Conservation (phyloP, 495 filamentous ascomycete genomes). For the Aspergillus sclerotioniger region DNA sequence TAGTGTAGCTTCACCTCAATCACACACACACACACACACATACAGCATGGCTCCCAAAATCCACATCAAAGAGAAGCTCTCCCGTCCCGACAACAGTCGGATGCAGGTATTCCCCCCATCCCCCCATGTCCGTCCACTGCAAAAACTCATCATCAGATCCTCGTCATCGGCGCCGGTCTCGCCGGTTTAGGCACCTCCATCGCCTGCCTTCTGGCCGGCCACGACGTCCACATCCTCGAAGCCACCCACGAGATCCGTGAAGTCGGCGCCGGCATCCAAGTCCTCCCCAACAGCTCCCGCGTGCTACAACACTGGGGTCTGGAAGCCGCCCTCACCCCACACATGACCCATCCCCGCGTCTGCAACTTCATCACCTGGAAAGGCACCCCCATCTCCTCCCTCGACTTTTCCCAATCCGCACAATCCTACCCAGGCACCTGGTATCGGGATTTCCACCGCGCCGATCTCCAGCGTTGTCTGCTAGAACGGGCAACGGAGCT, state of each 20-base stretch:
- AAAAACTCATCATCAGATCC: slow-evolving; percentile 20
- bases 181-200: slow-evolving; percentile 64
- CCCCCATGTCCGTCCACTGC: not conserved
- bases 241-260: slow-evolving; percentile 55
- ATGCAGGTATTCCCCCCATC: slow-evolving; percentile 12
- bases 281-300: slow-evolving; percentile 55
- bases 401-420: slow-evolving; percentile 47
- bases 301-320: slow-evolving; percentile 56
- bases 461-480: slow-evolving; percentile 53
- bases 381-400: slow-evolving; percentile 49
- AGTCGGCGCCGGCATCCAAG: slow-evolving; percentile 51
- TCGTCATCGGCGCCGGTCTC: slow-evolving; percentile 65
- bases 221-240: slow-evolving; percentile 61
- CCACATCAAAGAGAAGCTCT: slow-evolving; percentile 15
- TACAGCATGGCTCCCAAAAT: slow-evolving; percentile 18
- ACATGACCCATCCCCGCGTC: slow-evolving; percentile 50
- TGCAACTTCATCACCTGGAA: slow-evolving; percentile 55
- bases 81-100: slow-evolving; percentile 15
- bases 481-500: slow-evolving; percentile 51
- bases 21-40: not conserved
- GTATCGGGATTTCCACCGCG: slow-evolving; percentile 61
- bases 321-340: slow-evolving; percentile 42
- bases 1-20: not conserved
- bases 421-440: slow-evolving; percentile 47
- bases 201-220: slow-evolving; percentile 56